These are phyloP conservation scores for Ganoderma lucidum DNA, from an alignment of 1,284 basidiomycete species.

Conservation along the genomic window DNA sequence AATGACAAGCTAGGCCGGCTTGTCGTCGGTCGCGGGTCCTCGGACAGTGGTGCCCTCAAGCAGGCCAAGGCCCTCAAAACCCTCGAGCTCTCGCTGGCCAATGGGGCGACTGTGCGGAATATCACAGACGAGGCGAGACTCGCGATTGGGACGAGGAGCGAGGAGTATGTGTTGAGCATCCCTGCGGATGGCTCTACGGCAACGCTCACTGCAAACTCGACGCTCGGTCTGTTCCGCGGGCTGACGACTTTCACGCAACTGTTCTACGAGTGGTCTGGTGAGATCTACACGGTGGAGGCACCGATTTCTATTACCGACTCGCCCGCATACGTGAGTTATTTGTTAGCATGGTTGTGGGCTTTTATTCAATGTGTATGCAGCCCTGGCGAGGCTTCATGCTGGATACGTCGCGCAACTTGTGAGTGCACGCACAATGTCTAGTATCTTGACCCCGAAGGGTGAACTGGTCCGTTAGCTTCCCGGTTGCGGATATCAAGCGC, in stretches of 20 bases:
- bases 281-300: conserved; percentile 65
- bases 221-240: conserved; percentile 82
- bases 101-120: conserved; percentile 39
- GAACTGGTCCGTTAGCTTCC: conserved; percentile 51
- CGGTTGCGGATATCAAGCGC: conserved; percentile 69
- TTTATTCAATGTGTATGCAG: conserved; percentile 43
- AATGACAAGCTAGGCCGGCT: conserved; percentile 55
- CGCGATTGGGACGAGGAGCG: conserved; percentile 60
- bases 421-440: not conserved
- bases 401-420: conserved; percentile 76
- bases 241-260: conserved; percentile 87
- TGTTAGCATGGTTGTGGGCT: not conserved
- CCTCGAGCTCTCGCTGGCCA: conserved; percentile 52
- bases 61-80: conserved; percentile 36
- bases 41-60: conserved; percentile 43
- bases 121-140: conserved; percentile 63
- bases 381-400: conserved; percentile 83
- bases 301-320: conserved; percentile 67
- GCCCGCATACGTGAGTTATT: conserved; percentile 64
- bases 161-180: conserved; percentile 71
- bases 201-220: conserved; percentile 69
- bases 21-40: conserved; percentile 55
- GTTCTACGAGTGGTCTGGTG: conserved; percentile 61
- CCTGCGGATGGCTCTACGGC: conserved; percentile 67
- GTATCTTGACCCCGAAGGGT: not conserved